Conservation (phyloP, 768 basidiomycete genomes). For the Termitomyces sp. region DNA sequence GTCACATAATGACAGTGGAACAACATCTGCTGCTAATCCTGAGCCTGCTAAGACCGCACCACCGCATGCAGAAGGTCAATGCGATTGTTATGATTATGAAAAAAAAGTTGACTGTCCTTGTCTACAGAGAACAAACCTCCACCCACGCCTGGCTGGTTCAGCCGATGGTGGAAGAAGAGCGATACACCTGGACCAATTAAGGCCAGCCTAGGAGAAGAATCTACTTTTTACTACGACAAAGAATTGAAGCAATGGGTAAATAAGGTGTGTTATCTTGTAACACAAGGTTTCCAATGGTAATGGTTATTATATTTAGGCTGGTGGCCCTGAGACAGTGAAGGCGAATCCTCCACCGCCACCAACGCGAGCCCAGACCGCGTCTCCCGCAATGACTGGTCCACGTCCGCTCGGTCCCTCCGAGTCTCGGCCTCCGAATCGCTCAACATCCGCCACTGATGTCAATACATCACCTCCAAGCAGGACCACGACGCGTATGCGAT, state of each 20-base stretch:
- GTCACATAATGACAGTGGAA: slow-evolving; percentile 21
- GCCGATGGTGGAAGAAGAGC: slow-evolving; percentile 72
- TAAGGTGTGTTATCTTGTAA: slow-evolving; percentile 56
- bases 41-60: slow-evolving; percentile 8
- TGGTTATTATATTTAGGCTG: slow-evolving; percentile 25
- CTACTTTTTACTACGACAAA: slow-evolving; percentile 86
- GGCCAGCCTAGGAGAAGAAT: slow-evolving; percentile 92
- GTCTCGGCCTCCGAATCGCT: slow-evolving; percentile 37
- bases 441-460: slow-evolving; percentile 63
- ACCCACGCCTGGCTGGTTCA: slow-evolving; percentile 60
- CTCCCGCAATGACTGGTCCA: slow-evolving; percentile 54
- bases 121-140: slow-evolving; percentile 8
- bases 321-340: slow-evolving; percentile 47
- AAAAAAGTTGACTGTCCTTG: background rate
- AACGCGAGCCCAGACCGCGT: slow-evolving; percentile 79
- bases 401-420: slow-evolving; percentile 22
- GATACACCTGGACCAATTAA: slow-evolving; percentile 70
- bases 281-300: slow-evolving; percentile 2
- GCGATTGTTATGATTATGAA: background rate
- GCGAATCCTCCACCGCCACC: slow-evolving; percentile 69
- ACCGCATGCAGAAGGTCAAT: slow-evolving; percentile 25
- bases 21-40: slow-evolving; percentile 7
- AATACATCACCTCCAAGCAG: slow-evolving; percentile 47
- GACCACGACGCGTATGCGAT: slow-evolving; percentile 53
- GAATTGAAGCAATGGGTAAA: slow-evolving; percentile 97